phyloP scores from a whole-genome alignment of 225 moss, liverwort and hornwort species.

The Polytrichum commune region DNA sequence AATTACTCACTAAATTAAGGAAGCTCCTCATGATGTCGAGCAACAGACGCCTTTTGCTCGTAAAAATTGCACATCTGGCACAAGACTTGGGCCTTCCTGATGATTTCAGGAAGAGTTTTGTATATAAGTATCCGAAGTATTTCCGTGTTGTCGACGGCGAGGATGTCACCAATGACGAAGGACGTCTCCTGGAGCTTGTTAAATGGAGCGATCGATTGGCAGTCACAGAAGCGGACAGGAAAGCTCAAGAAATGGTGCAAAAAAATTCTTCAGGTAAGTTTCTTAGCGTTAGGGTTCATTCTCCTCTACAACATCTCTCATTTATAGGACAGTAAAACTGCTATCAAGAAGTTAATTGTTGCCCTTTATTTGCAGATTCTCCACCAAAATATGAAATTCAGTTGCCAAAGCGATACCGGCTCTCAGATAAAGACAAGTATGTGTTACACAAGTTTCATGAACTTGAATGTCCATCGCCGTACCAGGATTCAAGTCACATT shows the following conservation, averaged over 20 bases:
- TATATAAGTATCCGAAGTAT: slow-evolving; percentile 71
- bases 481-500: slow-evolving; percentile 62
- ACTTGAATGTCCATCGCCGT: slow-evolving; percentile 81
- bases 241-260: slow-evolving; percentile 42
- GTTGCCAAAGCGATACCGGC: slow-evolving; percentile 76
- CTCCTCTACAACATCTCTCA: not conserved
- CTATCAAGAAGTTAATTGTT: slow-evolving; percentile 2
- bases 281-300: not conserved
- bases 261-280: slow-evolving; percentile 23
- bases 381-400: slow-evolving; percentile 60
- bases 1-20: slow-evolving; percentile 72
- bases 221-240: slow-evolving; percentile 50
- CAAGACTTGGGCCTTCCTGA: slow-evolving; percentile 79
- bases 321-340: not conserved
- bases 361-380: slow-evolving; percentile 31
- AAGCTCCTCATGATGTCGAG: slow-evolving; percentile 93
- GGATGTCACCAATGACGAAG: slow-evolving; percentile 39
- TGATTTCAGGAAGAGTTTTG: slow-evolving; percentile 59
- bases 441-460: slow-evolving; percentile 79
- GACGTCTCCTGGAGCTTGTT: slow-evolving; percentile 69
- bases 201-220: slow-evolving; percentile 85
- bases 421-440: slow-evolving; percentile 87
- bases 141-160: slow-evolving; percentile 70
- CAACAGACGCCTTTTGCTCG: slow-evolving; percentile 59
- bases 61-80: slow-evolving; percentile 76